Percentiles rank a stretch among this genome's conserved stretches.
These are phyloP conservation scores for Ophiostoma sp. DNA, from an alignment of 2,329 filamentous ascomycete species.

Conservation along the genomic window DNA sequence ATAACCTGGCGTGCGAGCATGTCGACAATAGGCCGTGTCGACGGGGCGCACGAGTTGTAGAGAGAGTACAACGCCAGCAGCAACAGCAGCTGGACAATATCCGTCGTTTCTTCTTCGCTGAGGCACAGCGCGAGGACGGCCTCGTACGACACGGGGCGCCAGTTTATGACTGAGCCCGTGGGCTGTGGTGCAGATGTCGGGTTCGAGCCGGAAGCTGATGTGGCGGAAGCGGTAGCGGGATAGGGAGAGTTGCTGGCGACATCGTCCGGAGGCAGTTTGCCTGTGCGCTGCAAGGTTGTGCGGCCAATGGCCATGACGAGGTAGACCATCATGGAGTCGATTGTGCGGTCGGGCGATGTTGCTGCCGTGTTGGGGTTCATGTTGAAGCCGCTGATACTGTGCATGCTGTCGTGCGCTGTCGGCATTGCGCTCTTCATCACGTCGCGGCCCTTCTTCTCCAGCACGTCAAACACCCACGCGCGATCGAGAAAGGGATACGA, in stretches of 20 bases:
- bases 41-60: constrained; percentile 39
- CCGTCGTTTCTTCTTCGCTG: constrained; percentile 32
- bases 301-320: constrained; percentile 45
- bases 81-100: constrained; percentile 40
- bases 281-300: constrained; percentile 41
- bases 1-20: constrained; percentile 39
- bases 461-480: constrained; percentile 33
- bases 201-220: not conserved
- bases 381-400: not conserved
- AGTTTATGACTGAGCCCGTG: not conserved
- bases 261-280: constrained; percentile 36
- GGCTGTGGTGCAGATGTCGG: not conserved
- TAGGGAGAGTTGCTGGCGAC: constrained; percentile 31
- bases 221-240: not conserved
- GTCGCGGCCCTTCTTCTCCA: constrained; percentile 32
- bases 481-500: constrained; percentile 44
- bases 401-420: not conserved
- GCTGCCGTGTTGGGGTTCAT: constrained; percentile 21
- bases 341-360: not conserved
- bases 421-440: not conserved
- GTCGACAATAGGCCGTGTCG: constrained; percentile 39
- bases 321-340: constrained; percentile 37
- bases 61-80: constrained; percentile 42
- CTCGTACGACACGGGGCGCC: constrained; percentile 35
- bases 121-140: constrained; percentile 42